These are phyloP conservation scores for Vanrija pseudolonga DNA, from an alignment of 1,284 basidiomycete species.

Conservation along the genomic window DNA sequence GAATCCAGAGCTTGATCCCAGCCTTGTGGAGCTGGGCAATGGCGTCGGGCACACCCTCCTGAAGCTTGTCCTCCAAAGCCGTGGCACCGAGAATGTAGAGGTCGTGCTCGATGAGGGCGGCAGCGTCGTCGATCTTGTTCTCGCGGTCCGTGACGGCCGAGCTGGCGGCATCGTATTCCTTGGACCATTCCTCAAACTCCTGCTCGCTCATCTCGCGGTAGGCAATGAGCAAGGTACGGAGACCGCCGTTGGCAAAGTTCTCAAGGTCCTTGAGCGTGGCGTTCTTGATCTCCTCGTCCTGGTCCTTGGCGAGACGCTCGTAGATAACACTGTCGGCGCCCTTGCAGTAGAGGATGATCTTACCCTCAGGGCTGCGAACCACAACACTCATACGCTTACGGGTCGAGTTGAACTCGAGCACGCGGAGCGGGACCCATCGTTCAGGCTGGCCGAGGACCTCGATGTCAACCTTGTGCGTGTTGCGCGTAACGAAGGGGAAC, in stretches of 20 bases:
- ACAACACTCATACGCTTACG: constrained; percentile 92
- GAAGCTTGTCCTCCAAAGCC: constrained; percentile 92
- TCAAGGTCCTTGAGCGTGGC: constrained; percentile 84
- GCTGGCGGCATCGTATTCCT: constrained; percentile 73
- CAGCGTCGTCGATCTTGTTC: constrained; percentile 83
- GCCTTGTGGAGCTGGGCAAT: constrained; percentile 88
- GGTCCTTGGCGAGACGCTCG: constrained; percentile 69
- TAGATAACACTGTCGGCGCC: constrained; percentile 97
- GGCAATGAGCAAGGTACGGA: constrained; percentile 88
- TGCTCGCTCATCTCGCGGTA: constrained; percentile 75
- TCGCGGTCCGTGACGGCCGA: constrained; percentile 74
- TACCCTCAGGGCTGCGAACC: constrained; percentile 75
- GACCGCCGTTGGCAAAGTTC: constrained; percentile 83
- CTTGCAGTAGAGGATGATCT: constrained; percentile 83
- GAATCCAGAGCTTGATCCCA: constrained; percentile 88
- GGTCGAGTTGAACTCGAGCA: constrained; percentile 89
- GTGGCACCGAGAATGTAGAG: constrained; percentile 86
- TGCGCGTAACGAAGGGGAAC: constrained; percentile 80
- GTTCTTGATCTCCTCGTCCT: constrained; percentile 70
- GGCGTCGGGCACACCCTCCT: constrained; percentile 93
- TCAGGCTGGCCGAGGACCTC: constrained; percentile 88
- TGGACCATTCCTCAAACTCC: constrained; percentile 79
- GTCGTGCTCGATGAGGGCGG: constrained; percentile 76
- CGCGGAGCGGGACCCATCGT: constrained; percentile 70
- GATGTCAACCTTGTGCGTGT: constrained; percentile 74